Conservation (phyloP, 2,329 filamentous ascomycete species). For the Macrophomina pseudophaseolina region DNA sequence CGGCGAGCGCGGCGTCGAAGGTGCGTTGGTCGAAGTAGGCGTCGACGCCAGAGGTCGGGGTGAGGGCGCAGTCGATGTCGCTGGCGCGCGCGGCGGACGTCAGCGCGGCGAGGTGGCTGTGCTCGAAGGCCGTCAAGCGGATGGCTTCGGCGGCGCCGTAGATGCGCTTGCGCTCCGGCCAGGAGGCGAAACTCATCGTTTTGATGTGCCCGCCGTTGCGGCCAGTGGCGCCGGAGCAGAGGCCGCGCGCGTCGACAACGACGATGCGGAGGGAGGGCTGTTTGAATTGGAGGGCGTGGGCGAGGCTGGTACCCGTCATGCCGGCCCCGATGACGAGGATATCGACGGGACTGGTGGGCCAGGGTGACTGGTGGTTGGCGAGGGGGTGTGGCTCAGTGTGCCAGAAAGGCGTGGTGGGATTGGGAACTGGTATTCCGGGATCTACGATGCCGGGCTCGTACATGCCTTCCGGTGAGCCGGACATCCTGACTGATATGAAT, state of each 20-base stretch:
- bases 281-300: conserved; percentile 60
- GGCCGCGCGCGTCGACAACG: conserved; percentile 53
- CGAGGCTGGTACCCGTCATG: conserved; percentile 69
- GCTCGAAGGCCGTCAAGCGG: neutral
- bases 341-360: conserved; percentile 36
- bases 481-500: neutral
- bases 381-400: conserved; percentile 38
- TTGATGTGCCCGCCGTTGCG: conserved; percentile 60
- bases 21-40: neutral
- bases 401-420: conserved; percentile 44
- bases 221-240: conserved; percentile 60
- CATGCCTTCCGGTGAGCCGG: neutral
- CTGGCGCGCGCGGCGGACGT: neutral
- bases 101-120: neutral
- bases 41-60: neutral
- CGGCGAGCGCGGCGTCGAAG: neutral
- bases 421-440: conserved; percentile 33
- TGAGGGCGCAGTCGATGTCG: neutral
- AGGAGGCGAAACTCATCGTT: neutral
- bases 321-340: conserved; percentile 67
- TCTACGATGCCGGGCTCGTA: neutral
- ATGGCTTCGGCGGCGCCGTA: neutral
- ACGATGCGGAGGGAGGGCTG: conserved; percentile 29
- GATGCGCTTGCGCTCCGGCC: neutral
- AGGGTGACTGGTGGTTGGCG: conserved; percentile 36